Evolutionary conservation across 768 basidiomycete genomes (phyloP).

Genomic region (Auricularia sp.): DNA sequence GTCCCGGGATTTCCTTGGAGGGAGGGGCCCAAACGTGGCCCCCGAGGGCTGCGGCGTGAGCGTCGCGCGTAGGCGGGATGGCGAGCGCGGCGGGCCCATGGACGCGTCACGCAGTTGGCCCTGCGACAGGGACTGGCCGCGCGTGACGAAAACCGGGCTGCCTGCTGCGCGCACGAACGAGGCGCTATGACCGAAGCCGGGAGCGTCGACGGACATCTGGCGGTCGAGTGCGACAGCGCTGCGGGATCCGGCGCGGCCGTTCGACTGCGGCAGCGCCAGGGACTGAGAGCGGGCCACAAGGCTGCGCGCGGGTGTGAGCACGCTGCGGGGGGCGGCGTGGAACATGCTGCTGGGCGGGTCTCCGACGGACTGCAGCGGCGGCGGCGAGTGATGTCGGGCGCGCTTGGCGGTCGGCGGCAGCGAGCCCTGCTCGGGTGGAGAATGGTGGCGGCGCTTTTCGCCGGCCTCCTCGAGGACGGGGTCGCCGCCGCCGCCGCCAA

Average conservation of each 20-base stretch:
- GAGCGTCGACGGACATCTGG: neutral
- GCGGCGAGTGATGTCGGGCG: neutral
- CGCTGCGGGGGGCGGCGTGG: neutral
- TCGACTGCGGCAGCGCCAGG: neutral
- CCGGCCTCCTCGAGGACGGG: neutral
- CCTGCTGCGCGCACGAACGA: neutral
- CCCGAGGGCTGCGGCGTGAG: slow-evolving; percentile 58
- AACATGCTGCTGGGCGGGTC: neutral
- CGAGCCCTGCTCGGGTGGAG: neutral
- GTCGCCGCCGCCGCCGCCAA: neutral
- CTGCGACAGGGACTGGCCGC: neutral
- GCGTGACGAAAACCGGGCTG: neutral
- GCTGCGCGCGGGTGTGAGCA: neutral
- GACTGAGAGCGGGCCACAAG: neutral
- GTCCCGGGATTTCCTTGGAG: slow-evolving; percentile 31
- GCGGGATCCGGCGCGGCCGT: neutral
- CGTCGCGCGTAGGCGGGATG: slow-evolving; percentile 56
- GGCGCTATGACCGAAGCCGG: neutral
- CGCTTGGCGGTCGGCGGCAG: neutral
- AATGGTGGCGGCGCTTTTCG: neutral
- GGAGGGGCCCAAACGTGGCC: slow-evolving; percentile 17
- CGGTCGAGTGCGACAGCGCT: neutral
- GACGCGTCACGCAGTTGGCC: slow-evolving; percentile 29
- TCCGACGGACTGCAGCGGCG: neutral
- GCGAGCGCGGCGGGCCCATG: slow-evolving; percentile 38